Conservation (phyloP, 106 monocot species). For the Allium sativum region DNA sequence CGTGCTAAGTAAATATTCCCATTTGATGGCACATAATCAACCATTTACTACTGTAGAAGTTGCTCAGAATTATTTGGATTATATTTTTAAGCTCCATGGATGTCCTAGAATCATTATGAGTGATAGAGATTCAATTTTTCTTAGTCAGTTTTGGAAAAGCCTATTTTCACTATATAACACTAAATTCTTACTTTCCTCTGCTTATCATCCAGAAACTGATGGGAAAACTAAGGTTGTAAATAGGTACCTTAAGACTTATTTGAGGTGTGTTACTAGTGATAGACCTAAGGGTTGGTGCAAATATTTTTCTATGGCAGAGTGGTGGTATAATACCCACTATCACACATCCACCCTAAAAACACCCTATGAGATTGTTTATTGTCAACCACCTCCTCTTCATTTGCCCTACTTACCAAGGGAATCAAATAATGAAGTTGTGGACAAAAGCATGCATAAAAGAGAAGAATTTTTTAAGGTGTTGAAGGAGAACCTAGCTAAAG, state of each 20-base stretch:
- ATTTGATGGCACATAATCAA: neutral
- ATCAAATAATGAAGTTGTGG: too few relatives aligned
- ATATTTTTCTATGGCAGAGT: neutral
- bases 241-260: too few relatives aligned
- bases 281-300: neutral
- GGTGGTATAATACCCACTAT: neutral
- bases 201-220: too few relatives aligned
- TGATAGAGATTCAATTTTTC: neutral
- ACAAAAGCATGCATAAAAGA: too few relatives aligned
- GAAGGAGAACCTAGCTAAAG: too few relatives aligned
- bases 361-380: too few relatives aligned
- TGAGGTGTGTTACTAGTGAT: neutral
- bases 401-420: too few relatives aligned
- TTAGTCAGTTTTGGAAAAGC: neutral
- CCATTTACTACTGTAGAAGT: neutral
- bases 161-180: neutral
- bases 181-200: neutral
- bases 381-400: too few relatives aligned
- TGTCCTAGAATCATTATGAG: neutral
- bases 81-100: neutral
- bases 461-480: too few relatives aligned
- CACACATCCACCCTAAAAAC: too few relatives aligned
- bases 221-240: too few relatives aligned
- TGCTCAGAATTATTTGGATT: neutral
- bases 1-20: neutral